phyloP scores from a whole-genome alignment of 2,329 filamentous ascomycete genomes.

The Epichloe coenophiala region DNA sequence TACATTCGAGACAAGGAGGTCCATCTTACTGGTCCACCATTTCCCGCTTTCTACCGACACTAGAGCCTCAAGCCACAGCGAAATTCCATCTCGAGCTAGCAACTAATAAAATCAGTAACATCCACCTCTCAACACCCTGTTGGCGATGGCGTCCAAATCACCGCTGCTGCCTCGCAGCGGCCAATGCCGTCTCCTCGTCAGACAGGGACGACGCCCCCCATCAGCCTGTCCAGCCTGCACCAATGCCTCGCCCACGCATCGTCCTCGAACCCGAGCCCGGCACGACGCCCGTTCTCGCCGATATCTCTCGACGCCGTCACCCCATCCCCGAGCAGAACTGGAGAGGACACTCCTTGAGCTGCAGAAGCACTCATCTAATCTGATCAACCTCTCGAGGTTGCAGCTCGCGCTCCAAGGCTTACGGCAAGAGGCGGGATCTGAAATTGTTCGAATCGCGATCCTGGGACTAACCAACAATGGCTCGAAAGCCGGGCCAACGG shows the following conservation, averaged over 20 bases:
- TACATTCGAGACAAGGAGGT: too few species aligned
- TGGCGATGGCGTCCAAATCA: conserved; percentile 18
- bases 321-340: conserved; percentile 36
- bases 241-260: conserved; percentile 9
- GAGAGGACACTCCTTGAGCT: conserved; percentile 46
- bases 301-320: conserved; percentile 16
- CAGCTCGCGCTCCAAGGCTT: conserved; percentile 58
- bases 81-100: not conserved
- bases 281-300: conserved; percentile 12
- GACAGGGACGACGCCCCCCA: conserved; percentile 6
- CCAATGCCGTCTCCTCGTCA: conserved; percentile 14
- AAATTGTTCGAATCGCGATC: conserved; percentile 46
- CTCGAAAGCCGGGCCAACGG: conserved; percentile 29
- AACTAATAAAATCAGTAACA: not conserved
- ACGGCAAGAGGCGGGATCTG: conserved; percentile 39
- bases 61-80: not conserved
- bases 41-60: not conserved
- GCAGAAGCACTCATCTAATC: conserved; percentile 44
- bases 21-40: not conserved
- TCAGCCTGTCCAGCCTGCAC: conserved; percentile 21
- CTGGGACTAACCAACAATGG: conserved; percentile 31
- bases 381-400: conserved; percentile 55
- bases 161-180: conserved; percentile 15
- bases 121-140: not conserved
- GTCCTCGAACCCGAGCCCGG: conserved; percentile 8